A percentile compares a stretch with the other conserved stretches of the same genome.
Conservation (phyloP, 371 early-diverging fungal species). For the Edhazardia aedis region DNA sequence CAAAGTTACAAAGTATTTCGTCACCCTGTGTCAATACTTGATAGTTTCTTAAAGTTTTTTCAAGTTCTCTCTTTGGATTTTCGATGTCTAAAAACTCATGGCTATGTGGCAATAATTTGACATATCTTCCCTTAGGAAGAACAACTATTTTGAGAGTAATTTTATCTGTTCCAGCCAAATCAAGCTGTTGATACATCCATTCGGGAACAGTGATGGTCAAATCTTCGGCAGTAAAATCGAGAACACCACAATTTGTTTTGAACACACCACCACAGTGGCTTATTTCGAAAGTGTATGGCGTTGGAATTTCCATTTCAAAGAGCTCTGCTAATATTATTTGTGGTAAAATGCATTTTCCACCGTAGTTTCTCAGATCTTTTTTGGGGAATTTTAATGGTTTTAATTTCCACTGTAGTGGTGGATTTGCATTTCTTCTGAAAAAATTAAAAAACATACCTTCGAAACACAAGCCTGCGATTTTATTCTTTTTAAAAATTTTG, state of each 20-base stretch:
- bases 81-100: conserved; percentile 46
- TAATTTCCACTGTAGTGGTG: conserved; percentile 27
- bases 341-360: conserved; percentile 45
- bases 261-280: conserved; percentile 22
- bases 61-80: conserved; percentile 42
- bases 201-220: conserved; percentile 31
- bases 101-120: conserved; percentile 44
- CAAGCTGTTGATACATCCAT: conserved; percentile 46
- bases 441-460: conserved; percentile 38
- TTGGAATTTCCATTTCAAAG: conserved; percentile 27
- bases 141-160: conserved; percentile 22
- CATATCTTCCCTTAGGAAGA: conserved; percentile 29
- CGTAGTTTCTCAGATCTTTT: conserved; percentile 28
- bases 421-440: conserved; percentile 8
- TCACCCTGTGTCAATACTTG: conserved; percentile 43
- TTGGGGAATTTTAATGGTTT: conserved; percentile 29
- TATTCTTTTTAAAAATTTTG: too few relatives aligned
- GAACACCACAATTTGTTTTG: conserved; percentile 41
- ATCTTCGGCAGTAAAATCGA: conserved; percentile 44
- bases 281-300: conserved; percentile 47
- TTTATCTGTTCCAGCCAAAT: conserved; percentile 17
- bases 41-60: conserved; percentile 43
- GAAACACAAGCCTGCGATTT: too few relatives aligned
- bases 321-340: conserved; percentile 34
- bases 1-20: conserved; percentile 40